Conservation (phyloP, 108 stramenopile species). For the Mayamaea pseudoterrestris region DNA sequence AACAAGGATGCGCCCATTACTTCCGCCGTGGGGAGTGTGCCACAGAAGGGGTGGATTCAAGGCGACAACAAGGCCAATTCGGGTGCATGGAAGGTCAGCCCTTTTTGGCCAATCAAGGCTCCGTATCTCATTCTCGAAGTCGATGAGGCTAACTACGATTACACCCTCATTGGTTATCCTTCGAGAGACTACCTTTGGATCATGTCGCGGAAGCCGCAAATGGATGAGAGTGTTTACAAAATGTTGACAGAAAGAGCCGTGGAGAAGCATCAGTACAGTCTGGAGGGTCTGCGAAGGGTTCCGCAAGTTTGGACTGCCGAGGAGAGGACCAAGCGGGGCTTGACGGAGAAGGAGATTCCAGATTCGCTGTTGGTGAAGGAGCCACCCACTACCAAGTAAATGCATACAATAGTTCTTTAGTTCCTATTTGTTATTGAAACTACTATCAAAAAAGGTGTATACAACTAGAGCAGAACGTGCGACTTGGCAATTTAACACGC, state of each 20-base stretch:
- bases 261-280: conserved; percentile 36
- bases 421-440: too few species aligned
- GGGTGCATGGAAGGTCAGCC: conserved; percentile 35
- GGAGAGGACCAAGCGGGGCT: conserved; percentile 29
- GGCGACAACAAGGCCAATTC: conserved; percentile 22
- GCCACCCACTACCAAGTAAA: too few species aligned
- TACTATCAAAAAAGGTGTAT: too few species aligned
- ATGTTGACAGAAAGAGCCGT: conserved; percentile 17
- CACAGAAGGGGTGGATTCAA: conserved; percentile 46
- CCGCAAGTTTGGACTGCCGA: conserved; percentile 45
- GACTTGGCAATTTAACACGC: conserved; percentile 20
- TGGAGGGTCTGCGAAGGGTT: conserved; percentile 38
- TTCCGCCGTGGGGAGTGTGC: conserved; percentile 23
- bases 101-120: conserved; percentile 46
- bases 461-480: too few species aligned
- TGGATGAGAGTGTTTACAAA: conserved; percentile 24
- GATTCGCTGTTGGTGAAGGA: conserved; percentile 16
- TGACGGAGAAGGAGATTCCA: conserved; percentile 27
- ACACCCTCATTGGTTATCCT: conserved; percentile 40
- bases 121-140: conserved; percentile 43
- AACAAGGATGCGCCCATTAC: conserved; percentile 28
- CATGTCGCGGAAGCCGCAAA: conserved; percentile 33
- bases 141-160: conserved; percentile 30
- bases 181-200: conserved; percentile 45
- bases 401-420: too few species aligned